These are phyloP conservation scores for Heterobasidion occidentale DNA, from an alignment of 1,284 basidiomycete genomes.

Conservation along the genomic window DNA sequence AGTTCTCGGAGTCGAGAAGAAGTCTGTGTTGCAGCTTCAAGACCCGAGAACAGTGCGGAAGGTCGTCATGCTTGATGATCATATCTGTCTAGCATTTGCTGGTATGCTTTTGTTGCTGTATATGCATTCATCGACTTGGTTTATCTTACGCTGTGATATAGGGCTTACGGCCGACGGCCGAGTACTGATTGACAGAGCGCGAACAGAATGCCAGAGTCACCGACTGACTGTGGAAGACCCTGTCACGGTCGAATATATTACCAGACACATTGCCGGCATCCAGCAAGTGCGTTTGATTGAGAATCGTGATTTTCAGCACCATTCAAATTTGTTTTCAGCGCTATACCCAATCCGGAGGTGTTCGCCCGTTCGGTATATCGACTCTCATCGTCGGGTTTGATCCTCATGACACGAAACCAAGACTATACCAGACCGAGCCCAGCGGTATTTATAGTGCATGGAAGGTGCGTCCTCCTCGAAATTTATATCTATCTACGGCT, in stretches of 20 bases:
- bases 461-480: conserved; percentile 61
- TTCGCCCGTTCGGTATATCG: conserved; percentile 96
- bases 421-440: conserved; percentile 95
- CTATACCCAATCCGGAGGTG: conserved; percentile 99
- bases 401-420: conserved; percentile 82
- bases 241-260: conserved; percentile 97
- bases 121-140: not conserved
- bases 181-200: conserved; percentile 96
- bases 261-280: conserved; percentile 94
- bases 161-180: conserved; percentile 97
- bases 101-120: conserved; percentile 42
- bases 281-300: conserved; percentile 67
- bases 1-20: conserved; percentile 98
- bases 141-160: conserved; percentile 24
- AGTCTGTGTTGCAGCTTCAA: conserved; percentile 94
- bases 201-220: conserved; percentile 97
- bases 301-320: not conserved
- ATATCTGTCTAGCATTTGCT: conserved; percentile 95
- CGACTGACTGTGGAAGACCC: conserved; percentile 97
- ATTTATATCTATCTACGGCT: too few species aligned
- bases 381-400: conserved; percentile 98
- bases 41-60: conserved; percentile 97
- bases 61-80: conserved; percentile 98
- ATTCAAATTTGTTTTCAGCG: conserved; percentile 36
- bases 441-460: conserved; percentile 97